Evolutionary conservation across 495 filamentous ascomycete genomes (phyloP).

Genomic region (Penicillium alfredii): DNA sequence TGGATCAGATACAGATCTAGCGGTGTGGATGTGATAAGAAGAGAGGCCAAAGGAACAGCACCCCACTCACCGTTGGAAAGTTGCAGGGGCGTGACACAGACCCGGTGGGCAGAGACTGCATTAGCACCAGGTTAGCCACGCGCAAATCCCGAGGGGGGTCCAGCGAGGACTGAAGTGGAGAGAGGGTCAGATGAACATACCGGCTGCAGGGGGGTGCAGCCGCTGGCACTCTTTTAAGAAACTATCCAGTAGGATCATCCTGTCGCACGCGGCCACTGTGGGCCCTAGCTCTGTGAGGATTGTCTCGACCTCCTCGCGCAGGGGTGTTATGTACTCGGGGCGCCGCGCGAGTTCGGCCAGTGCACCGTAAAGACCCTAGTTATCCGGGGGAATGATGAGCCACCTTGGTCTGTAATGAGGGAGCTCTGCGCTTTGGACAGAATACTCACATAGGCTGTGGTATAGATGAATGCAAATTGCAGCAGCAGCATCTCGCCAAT

Average conservation of each 20-base stretch:
- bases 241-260: conserved; percentile 20
- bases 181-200: conserved; percentile 14
- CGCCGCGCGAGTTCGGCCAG: conserved; percentile 19
- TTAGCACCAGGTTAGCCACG: conserved; percentile 1
- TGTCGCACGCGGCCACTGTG: conserved; percentile 12
- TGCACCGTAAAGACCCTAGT: conserved; percentile 20
- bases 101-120: conserved; percentile 24
- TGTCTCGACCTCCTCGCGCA: conserved; percentile 19
- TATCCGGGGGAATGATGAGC: too few relatives aligned
- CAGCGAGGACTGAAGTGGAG: too few relatives aligned
- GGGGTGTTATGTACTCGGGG: conserved; percentile 21
- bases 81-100: conserved; percentile 12
- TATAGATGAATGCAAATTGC: conserved; percentile 27
- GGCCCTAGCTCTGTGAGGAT: conserved; percentile 8
- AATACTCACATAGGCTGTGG: conserved; percentile 19
- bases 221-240: conserved; percentile 29
- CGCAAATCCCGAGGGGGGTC: not conserved
- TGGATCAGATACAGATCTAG: too few relatives aligned
- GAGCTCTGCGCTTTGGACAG: too few relatives aligned
- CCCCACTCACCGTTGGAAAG: conserved; percentile 25
- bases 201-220: conserved; percentile 21
- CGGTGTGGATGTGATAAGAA: not conserved
- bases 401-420: too few relatives aligned
- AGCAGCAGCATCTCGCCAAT: conserved; percentile 22
- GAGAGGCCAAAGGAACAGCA: too few relatives aligned